Conservation (phyloP, 2,329 filamentous ascomycete genomes). For the Dothideomycetes sp. region DNA sequence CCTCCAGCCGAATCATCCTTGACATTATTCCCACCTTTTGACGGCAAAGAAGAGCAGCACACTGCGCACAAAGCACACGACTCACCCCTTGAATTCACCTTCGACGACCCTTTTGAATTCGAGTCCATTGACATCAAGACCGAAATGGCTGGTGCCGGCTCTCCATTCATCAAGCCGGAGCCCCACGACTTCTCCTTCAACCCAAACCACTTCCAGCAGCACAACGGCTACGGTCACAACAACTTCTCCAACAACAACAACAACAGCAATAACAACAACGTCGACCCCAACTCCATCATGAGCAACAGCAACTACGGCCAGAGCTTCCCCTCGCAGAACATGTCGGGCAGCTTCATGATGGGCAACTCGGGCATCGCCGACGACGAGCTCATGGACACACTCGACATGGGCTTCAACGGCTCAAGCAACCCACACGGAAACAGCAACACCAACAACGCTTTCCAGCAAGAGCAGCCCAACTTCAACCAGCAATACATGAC, state of each 20-base stretch:
- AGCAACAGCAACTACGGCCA: conserved; percentile 42
- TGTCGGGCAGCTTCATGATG: conserved; percentile 62
- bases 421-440: neutral
- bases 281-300: conserved; percentile 27
- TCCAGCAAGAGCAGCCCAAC: conserved; percentile 18
- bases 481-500: conserved; percentile 9
- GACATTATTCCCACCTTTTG: conserved; percentile 23
- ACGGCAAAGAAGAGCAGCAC: conserved; percentile 14
- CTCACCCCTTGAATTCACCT: conserved; percentile 22
- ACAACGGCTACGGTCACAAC: conserved; percentile 7
- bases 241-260: conserved; percentile 11
- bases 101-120: conserved; percentile 18
- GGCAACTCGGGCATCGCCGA: conserved; percentile 73
- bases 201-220: conserved; percentile 24
- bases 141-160: conserved; percentile 44
- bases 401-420: conserved; percentile 33
- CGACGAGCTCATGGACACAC: conserved; percentile 75
- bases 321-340: conserved; percentile 46
- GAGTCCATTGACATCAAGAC: conserved; percentile 11
- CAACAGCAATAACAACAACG: conserved; percentile 13
- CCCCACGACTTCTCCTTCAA: conserved; percentile 52
- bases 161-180: conserved; percentile 58
- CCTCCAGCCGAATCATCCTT: conserved; percentile 13
- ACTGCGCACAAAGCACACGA: conserved; percentile 14
- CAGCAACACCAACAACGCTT: conserved; percentile 23